Percentiles rank a stretch among this genome's conserved stretches.
phyloP scores from a whole-genome alignment of 192 early-diverging fungal species.

The Mortierella hygrophila region DNA sequence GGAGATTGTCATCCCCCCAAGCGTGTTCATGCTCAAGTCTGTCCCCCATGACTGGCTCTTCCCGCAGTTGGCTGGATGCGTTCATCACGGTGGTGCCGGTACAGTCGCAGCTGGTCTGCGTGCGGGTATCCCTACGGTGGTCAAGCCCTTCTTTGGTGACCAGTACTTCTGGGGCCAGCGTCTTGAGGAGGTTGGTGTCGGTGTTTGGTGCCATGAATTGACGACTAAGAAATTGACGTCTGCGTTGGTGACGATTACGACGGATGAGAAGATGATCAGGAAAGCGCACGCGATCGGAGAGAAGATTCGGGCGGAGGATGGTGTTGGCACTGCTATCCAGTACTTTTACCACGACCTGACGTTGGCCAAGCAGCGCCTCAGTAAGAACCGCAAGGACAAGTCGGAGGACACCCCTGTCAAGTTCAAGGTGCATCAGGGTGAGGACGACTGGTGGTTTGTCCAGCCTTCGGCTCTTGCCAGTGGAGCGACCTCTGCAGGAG shows the following conservation, averaged over 20 bases:
- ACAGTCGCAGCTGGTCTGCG: conserved; percentile 81
- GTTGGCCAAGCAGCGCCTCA: conserved; percentile 58
- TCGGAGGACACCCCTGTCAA: conserved; percentile 40
- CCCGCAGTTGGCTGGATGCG: conserved; percentile 69
- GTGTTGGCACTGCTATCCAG: conserved; percentile 68
- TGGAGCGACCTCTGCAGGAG: conserved; percentile 30
- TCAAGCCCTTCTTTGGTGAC: conserved; percentile 81
- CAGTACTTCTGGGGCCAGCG: conserved; percentile 82
- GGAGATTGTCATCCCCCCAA: conserved; percentile 60
- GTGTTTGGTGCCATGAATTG: conserved; percentile 69
- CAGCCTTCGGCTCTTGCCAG: conserved; percentile 26
- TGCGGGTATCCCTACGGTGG: conserved; percentile 76
- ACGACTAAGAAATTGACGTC: conserved; percentile 64
- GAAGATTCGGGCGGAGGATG: conserved; percentile 71
- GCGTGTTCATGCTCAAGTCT: conserved; percentile 67
- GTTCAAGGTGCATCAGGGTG: conserved; percentile 30
- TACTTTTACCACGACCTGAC: conserved; percentile 74
- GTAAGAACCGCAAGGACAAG: conserved; percentile 38
- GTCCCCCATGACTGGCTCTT: conserved; percentile 89
- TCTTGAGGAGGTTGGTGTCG: conserved; percentile 73
- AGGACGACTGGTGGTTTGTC: conserved; percentile 46
- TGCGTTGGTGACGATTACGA: conserved; percentile 65
- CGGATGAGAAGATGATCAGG: conserved; percentile 66
- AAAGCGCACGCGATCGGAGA: conserved; percentile 62
- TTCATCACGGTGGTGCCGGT: conserved; percentile 87